Evolutionary conservation across 768 basidiomycete genomes (phyloP), one percentile per base, ranked within the genome.

Genomic region (Tephrocybe sp.): DNA sequence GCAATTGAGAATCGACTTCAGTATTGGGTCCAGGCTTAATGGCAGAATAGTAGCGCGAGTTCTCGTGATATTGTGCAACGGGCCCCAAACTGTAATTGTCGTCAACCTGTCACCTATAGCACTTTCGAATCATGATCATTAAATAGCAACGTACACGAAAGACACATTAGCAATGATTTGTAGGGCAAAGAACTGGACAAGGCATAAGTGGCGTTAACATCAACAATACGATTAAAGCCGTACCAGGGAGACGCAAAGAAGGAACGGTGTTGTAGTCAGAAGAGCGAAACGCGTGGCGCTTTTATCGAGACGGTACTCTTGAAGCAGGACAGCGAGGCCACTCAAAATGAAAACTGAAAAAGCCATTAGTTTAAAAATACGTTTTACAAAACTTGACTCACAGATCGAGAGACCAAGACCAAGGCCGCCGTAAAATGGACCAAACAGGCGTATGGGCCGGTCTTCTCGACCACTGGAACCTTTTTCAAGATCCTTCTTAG

Each of bases 31-130:
- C 75, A 0, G 89, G 86, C 38, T 73, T 75, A 44, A 77, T 66
- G 10, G 89, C 88, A 10, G 88, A 91, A 63, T 90, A 94, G 67
- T 87, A 94, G 33, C 77, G 79, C 0, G 90, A 91, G 65, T 93
- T 93, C 59, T 92, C 84, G 62, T 89, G 83, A 65, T 82, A 90
- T 57, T 93, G 92, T 5, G 90, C 83, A 40, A 94, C 86, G 17
- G 92, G 92, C 21, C 92, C 92, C 53, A 93, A 58, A 8, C 86
- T 88, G 17, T 25, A 3, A 17, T 18, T 20, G 28, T 33, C 12
- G 39, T 53, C 15, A 53, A 20, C 18, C 37, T 43, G 44, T 43
- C 33, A 40, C 20, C 14, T 1, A 32, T 23, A 50, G 15, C 53
- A 45, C 23, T 17, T 50, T 30, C n/a, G 47, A 37, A 10, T 20